Evolutionary conservation across 495 filamentous ascomycete genomes (phyloP).

Genomic region (Daldinia grandis): DNA sequence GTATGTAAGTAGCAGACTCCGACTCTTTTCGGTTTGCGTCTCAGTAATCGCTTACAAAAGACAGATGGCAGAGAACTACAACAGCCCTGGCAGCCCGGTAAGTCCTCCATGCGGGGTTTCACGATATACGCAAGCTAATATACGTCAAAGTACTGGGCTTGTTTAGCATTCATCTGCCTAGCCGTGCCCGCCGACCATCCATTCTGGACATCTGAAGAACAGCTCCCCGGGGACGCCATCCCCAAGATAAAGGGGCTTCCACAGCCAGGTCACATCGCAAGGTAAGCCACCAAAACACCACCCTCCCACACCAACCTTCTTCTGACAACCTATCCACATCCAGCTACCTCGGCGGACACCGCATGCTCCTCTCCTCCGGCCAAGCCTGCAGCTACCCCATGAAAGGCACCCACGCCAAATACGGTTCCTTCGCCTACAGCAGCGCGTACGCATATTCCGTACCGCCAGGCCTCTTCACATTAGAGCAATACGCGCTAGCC

Average conservation of each 20-base stretch:
- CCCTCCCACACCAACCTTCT: neutral
- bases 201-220: constrained; percentile 76
- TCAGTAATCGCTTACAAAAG: constrained; percentile 6
- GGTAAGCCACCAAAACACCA: constrained; percentile 39
- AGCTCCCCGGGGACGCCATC: constrained; percentile 64
- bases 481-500: constrained; percentile 79
- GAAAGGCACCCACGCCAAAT: constrained; percentile 82
- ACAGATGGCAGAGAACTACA: constrained; percentile 79
- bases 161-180: constrained; percentile 77
- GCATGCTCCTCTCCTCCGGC: constrained; percentile 76
- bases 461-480: constrained; percentile 75
- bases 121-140: neutral
- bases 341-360: constrained; percentile 67
- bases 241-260: constrained; percentile 63
- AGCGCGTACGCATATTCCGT: constrained; percentile 79
- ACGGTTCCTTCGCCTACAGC: constrained; percentile 80
- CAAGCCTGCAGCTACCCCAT: constrained; percentile 82
- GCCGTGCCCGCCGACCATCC: constrained; percentile 72
- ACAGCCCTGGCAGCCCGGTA: constrained; percentile 68
- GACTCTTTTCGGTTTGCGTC: neutral
- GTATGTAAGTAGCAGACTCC: constrained; percentile 61
- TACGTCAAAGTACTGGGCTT: constrained; percentile 72
- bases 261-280: constrained; percentile 76
- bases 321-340: neutral
- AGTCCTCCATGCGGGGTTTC: constrained; percentile 5